Conservation (phyloP, 306 rosid genomes). For the barrel medic (Medicago truncatula) region DNA sequence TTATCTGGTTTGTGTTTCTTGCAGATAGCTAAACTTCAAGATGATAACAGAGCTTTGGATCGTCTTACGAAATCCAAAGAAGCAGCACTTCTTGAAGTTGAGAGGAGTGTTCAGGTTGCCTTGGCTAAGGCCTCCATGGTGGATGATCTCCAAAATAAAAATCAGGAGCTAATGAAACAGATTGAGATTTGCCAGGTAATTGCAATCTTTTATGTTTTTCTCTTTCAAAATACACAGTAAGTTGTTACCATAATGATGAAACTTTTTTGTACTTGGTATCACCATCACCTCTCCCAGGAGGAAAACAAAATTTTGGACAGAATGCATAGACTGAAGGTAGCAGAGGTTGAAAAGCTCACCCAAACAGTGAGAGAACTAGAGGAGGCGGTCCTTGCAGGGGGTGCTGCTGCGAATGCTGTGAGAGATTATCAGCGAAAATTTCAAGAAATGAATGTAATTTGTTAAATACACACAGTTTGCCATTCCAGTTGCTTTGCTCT, state of each 20-base stretch:
- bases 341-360: constrained; percentile 98
- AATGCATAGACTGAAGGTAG: constrained; percentile 98
- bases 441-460: constrained; percentile 97
- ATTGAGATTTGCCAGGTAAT: constrained; percentile 98
- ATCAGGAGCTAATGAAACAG: constrained; percentile 95
- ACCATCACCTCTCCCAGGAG: constrained; percentile 64
- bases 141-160: constrained; percentile 99
- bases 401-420: constrained; percentile 99
- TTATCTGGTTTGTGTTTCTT: constrained; percentile 40
- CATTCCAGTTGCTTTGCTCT: constrained; percentile 28
- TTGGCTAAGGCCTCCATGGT: constrained; percentile 99
- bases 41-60: constrained; percentile 95
- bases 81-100: constrained; percentile 97
- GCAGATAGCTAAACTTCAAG: constrained; percentile 98
- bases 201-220: constrained; percentile 21
- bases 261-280: constrained; percentile 25
- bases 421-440: constrained; percentile 98
- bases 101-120: constrained; percentile 95
- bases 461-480: constrained; percentile 31
- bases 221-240: not conserved
- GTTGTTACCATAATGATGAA: constrained; percentile 4
- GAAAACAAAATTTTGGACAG: constrained; percentile 97
- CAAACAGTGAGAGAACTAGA: constrained; percentile 99
- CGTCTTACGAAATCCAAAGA: constrained; percentile 99
- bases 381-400: constrained; percentile 99